Evolutionary conservation across 495 filamentous ascomycete species (phyloP).

Genomic region (Polyplosphaeria fusca): DNA sequence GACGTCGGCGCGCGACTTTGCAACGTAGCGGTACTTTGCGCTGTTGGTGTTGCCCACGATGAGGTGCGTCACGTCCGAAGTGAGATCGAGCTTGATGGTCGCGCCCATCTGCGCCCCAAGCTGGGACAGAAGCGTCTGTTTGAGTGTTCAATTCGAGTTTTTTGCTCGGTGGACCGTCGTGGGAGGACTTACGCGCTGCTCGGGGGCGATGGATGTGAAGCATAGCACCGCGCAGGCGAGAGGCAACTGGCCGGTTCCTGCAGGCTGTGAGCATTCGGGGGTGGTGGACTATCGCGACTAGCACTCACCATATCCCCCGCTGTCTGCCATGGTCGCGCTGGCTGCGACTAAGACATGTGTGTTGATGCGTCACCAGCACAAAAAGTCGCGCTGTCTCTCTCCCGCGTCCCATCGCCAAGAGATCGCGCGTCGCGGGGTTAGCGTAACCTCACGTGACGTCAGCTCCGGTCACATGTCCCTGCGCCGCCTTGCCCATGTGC

Average conservation of each 20-base stretch:
- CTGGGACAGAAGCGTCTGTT: slow-evolving; percentile 63
- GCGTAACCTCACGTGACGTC: neutral
- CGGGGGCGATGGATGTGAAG: slow-evolving; percentile 81
- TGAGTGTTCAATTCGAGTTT: slow-evolving; percentile 3
- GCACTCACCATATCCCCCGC: slow-evolving; percentile 19
- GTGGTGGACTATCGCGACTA: neutral
- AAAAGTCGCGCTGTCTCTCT: too few species aligned
- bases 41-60: slow-evolving; percentile 85
- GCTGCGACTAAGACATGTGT: neutral
- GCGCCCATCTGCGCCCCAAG: slow-evolving; percentile 82
- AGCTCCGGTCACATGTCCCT: neutral
- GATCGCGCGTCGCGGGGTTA: neutral
- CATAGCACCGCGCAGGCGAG: slow-evolving; percentile 81
- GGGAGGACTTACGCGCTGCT: slow-evolving; percentile 65
- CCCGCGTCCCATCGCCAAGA: slow-evolving; percentile 1
- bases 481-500: too few species aligned
- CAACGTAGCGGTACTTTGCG: slow-evolving; percentile 92
- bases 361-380: neutral
- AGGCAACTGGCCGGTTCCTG: slow-evolving; percentile 47
- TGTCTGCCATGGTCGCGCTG: neutral
- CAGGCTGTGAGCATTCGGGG: slow-evolving; percentile 1
- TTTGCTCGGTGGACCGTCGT: too few species aligned
- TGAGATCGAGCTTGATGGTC: slow-evolving; percentile 81
- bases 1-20: slow-evolving; percentile 81
- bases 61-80: slow-evolving; percentile 90